Evolutionary conservation across 2,329 filamentous ascomycete species (phyloP), one percentile per base, ranked within the genome.

Genomic region (Fusarium vanettenii): DNA sequence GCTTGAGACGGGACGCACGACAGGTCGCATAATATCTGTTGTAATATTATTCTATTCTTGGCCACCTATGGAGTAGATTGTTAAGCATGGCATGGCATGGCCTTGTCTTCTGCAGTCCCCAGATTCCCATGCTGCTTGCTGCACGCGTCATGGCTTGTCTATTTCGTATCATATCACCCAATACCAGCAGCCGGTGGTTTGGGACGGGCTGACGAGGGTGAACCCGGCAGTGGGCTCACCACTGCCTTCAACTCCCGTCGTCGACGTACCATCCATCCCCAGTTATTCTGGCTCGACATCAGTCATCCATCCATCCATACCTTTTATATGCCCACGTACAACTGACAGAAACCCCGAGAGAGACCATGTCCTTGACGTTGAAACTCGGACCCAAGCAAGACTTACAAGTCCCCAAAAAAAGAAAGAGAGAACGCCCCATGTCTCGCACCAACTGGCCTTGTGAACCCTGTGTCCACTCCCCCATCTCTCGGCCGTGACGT

Each of bases 171-270:
- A 64, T 57, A 14, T 31, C 66, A 57, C 66, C 33, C 66, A 60
- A 73, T 60, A 65, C 35, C n/a, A 43, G 33, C 31, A 25, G 37
- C 60, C 60, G 56, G 59, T 41, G 18, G 37, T 64, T 57, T 60
- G 60, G 41, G 27, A 25, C 41, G 35, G 35, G 10, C 33, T 29
- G 39, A 52, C 62, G 29, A 67, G 67, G 62, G 66, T 64, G 37
- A 52, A 48, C 69, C 64, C 59, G 61, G 61, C 43, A 69, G 43
- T 65, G 41, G 64, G 50, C 61, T 70, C 27, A 52, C 22, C 25
- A 57, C 60, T 45, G 48, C 18, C 25, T n/a, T 33, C 52, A 60
- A 52, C 35, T 62, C 55, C 41, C 37, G 60, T 62, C 41, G 61
- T 61, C 33, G 39, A 29, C 25, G 31, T 71, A 33, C 27, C 52